Base-by-base conservation (phyloP, 352 stramenopile species). In the Pilasporangium apinafurcum region DNA sequence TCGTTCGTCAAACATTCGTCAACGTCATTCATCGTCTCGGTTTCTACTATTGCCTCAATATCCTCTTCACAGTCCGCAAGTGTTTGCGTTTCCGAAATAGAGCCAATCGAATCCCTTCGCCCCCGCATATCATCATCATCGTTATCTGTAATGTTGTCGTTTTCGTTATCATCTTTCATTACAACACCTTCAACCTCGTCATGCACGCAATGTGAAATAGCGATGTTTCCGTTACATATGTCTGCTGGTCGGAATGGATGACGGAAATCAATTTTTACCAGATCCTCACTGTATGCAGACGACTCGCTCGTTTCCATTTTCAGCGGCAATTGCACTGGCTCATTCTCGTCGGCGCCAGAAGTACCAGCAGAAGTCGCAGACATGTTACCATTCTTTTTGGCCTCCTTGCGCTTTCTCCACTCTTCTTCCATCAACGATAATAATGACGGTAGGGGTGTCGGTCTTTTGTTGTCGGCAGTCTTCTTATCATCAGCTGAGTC, bases 61-160 rank as follows among this genome's bases (percentile, higher is more conserved):
- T 48, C 28, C 3, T 53, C 28, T 5, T 35, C 48, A 0, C 51
- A 28, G 20, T 80, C 66, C 4, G 70, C 66, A n/a, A 86, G 45
- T 16, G 43, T 42, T 45, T 86, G 65, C 5, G 70, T 86, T 24
- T 70, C 53, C 18, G 53, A 65, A 48, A 46, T 42, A 22, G 51
- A 66, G n/a, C 57, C 56, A 20, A 59, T 52, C 37, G 59, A 65
- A 17, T 65, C 59, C 4, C 46, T 18, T 16, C 27, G 49, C n/a
- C n/a, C n/a, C 37, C 62, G 50, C n/a, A 59, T 37, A 8, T 47
- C 48, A 24, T 72, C 49, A 5, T 64, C 58, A 39, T 53, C 27
- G 31, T 59, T 50, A 28, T 68, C 39, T 4, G 41, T 37, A 14
- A 59, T 44, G 27, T 44, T 63, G 24, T 56, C 44, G 32, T 59